Percentiles rank a stretch among this genome's conserved stretches.
These are phyloP conservation scores for Fusarium verticillioides DNA, from an alignment of 2,329 filamentous ascomycete species.

Conservation along the genomic window DNA sequence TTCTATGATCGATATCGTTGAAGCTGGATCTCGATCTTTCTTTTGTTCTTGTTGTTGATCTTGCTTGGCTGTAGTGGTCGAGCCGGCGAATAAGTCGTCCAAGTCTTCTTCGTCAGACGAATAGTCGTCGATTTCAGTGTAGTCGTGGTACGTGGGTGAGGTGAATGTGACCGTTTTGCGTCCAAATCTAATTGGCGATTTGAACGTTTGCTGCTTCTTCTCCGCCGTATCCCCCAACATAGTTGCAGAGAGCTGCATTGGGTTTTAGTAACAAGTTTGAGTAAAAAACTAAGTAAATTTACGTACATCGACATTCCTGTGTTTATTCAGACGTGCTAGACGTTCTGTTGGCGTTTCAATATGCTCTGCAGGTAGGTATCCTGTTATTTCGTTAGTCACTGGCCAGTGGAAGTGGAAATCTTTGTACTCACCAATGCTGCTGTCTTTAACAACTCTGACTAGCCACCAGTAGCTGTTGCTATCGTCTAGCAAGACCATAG, in stretches of 20 bases:
- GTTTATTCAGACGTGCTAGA: constrained; percentile 93
- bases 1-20: constrained; percentile 45
- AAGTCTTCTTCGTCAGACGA: constrained; percentile 77
- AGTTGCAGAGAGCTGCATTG: constrained; percentile 65
- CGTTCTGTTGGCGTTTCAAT: constrained; percentile 98
- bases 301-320: constrained; percentile 95
- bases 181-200: constrained; percentile 80
- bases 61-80: constrained; percentile 35
- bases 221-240: constrained; percentile 75
- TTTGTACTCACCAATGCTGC: constrained; percentile 76
- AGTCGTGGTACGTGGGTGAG: constrained; percentile 86
- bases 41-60: constrained; percentile 45
- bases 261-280: constrained; percentile 14
- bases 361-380: constrained; percentile 95
- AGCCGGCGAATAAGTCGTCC: constrained; percentile 57
- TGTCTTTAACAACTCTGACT: constrained; percentile 95
- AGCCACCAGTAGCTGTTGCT: constrained; percentile 99
- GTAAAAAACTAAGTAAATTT: not conserved
- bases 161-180: constrained; percentile 89
- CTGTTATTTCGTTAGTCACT: constrained; percentile 58
- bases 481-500: constrained; percentile 97
- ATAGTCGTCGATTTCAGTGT: constrained; percentile 88
- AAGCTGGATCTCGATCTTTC: constrained; percentile 46
- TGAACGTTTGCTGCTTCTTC: constrained; percentile 84
- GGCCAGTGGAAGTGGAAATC: not conserved